phyloP scores from a whole-genome alignment of 83 land plant genomes.

The Thuja plicata region DNA sequence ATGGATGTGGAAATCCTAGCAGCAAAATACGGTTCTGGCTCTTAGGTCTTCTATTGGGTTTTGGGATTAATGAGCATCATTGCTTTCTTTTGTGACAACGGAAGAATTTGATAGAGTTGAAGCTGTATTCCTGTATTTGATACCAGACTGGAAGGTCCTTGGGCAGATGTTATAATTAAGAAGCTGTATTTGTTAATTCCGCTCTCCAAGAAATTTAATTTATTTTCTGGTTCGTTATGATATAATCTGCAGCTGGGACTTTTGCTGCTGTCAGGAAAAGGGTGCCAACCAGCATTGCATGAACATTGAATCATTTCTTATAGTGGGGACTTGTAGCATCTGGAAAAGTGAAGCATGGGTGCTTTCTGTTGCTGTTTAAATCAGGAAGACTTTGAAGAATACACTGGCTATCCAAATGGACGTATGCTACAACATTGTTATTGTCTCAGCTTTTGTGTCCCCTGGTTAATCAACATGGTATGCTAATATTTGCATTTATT shows the following conservation, averaged over 20 bases:
- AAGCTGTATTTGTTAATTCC: not conserved
- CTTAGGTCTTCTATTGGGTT: not conserved
- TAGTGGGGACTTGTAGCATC: not conserved
- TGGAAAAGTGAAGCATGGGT: constrained; percentile 39
- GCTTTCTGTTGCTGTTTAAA: constrained; percentile 52
- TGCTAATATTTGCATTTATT: not conserved
- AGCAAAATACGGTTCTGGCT: not conserved
- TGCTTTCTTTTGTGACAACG: not conserved
- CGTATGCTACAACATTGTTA: constrained; percentile 36
- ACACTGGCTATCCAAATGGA: constrained; percentile 38
- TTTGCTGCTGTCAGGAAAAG: not conserved
- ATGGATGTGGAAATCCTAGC: not conserved
- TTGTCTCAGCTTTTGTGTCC: constrained; percentile 36
- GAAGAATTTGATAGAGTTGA: not conserved
- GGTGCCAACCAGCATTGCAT: not conserved
- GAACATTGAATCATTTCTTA: constrained; percentile 10
- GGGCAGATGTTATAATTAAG: not conserved
- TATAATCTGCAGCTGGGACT: not conserved
- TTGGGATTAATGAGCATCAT: not conserved
- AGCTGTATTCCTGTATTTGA: not conserved
- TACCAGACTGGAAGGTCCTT: not conserved
- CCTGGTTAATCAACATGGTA: constrained; percentile 38
- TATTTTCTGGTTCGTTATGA: not conserved
- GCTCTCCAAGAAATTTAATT: not conserved
- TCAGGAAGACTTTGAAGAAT: constrained; percentile 43